These are phyloP conservation scores for sunflower (Helianthus annuus) DNA, from an alignment of 129 eudicot species.

Conservation along the genomic window HanXRQr2.0-SUNRISE NC_035441.2:173654079-173654578, in stretches of 20 bases:
- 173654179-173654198: neutral
- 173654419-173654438: slow-evolving; percentile 10
- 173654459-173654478: no score
- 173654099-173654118: slow-evolving; percentile 60
- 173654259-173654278: slow-evolving; percentile 46
- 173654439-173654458: no score
- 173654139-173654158: neutral
- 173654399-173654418: slow-evolving; percentile 50
- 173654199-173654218: slow-evolving; percentile 66
- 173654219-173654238: slow-evolving; percentile 93
- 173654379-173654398: neutral
- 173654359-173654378: slow-evolving; percentile 33
- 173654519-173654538: no score
- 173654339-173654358: slow-evolving; percentile 24
- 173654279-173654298: slow-evolving; percentile 50
- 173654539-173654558: no score
- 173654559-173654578: no score
- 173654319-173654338: slow-evolving; percentile 35
- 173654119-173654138: neutral
- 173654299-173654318: slow-evolving; percentile 56
- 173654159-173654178: neutral
- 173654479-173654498: no score
- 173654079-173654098: slow-evolving; percentile 95
- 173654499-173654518: no score
- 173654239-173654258: slow-evolving; percentile 74